Conservation (phyloP, 257 asterid species). For the Fraxinus cuspidata region DNA sequence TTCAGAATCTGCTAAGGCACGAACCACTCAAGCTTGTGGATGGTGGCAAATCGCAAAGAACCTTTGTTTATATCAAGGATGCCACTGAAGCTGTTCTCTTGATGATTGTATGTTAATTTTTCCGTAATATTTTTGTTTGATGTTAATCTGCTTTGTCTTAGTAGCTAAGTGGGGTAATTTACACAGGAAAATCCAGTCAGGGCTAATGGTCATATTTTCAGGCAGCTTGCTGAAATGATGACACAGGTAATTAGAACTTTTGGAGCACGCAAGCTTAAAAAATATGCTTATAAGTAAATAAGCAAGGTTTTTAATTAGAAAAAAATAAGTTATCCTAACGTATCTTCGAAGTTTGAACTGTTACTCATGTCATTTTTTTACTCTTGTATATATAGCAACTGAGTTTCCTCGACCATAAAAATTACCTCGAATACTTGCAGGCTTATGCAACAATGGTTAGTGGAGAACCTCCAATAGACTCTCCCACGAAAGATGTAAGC, state of each 20-base stretch:
- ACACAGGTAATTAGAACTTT: conserved; percentile 53
- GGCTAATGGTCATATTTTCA: conserved; percentile 86
- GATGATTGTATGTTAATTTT: conserved; percentile 69
- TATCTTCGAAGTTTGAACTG: no score
- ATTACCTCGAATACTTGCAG: conserved; percentile 37
- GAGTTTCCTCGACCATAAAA: not conserved
- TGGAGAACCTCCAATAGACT: conserved; percentile 67
- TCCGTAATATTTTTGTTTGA: conserved; percentile 6
- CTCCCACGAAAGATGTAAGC: conserved; percentile 77
- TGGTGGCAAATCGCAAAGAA: conserved; percentile 94
- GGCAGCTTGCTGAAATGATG: conserved; percentile 99
- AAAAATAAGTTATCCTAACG: no score
- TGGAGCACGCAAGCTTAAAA: not conserved
- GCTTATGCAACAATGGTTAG: conserved; percentile 82
- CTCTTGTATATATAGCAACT: not conserved
- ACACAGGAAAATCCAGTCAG: conserved; percentile 88
- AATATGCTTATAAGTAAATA: not conserved
- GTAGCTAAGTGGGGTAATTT: conserved; percentile 27
- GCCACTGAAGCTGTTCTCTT: conserved; percentile 91
- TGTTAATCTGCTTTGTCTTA: conserved; percentile 9
- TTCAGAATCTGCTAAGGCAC: conserved; percentile 78
- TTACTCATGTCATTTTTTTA: conserved; percentile 2
- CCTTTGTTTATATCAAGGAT: conserved; percentile 87
- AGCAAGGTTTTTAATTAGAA: not conserved
- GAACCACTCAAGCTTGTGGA: conserved; percentile 95